Base-by-base conservation (phyloP, 106 monocot species). In the Narthecium ossifragum region DNA sequence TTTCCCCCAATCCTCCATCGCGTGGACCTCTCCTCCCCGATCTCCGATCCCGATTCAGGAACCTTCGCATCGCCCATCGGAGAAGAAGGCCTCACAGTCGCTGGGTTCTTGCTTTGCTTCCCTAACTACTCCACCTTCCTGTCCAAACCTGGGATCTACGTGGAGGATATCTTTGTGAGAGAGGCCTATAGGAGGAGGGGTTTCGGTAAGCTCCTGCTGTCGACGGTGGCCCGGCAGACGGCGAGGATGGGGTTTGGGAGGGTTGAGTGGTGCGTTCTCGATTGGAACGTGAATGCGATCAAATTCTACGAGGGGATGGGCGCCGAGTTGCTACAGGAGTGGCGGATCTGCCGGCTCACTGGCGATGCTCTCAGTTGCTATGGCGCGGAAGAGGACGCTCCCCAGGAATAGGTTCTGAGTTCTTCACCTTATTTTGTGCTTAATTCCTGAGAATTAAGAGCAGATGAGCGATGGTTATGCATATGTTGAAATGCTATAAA, bases 191-290 rank as follows among this genome's bases (percentile, higher is more conserved):
- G 96, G 74, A 52, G 96, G 65, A 59, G 51, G 67, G 90, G 90
- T 7, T 36, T 90, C 52, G 96, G 90, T 52, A 57, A 57, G 75
- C 81, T 87, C 78, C 72, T 93, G 81, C 85, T 93, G 40, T 70
- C 88, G 12, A 67, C 88, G 47, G 92, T 85, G 70, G 88, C 88
- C 23, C 75, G 55, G 71, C 65, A 81, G 78, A 84, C 83, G 39
- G 81, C 84, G 17, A 59, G 49, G 69, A 75, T 87, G 70, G 90
- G 84, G 40, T 73, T 78, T 67, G 92, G 88, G 34, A 47, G 78
- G 50, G 92, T 92, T 51, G 92, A 92, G 66, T 92, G 92, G 92
- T 75, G 84, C 53, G 84, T 92, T 31, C 70, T 88, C 9, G 92
- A 92, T 27, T 88, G 92, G 92, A 92, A 92, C 55, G 34, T 39